Percentiles rank a stretch among this genome's conserved stretches.
Conservation (phyloP, 2,329 filamentous ascomycete genomes). For the Allantophomopsis cytisporea region DNA sequence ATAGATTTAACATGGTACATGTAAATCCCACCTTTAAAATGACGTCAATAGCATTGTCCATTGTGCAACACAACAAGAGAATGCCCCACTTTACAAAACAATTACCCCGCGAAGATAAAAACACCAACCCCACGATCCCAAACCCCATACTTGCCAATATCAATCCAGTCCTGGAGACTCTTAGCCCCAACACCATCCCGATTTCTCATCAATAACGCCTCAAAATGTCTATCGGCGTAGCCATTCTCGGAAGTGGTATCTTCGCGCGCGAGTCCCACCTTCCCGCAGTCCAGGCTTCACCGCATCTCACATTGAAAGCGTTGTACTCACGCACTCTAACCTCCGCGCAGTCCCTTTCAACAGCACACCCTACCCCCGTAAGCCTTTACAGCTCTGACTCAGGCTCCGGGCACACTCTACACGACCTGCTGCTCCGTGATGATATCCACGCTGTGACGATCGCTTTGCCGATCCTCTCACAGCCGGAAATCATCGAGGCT, state of each 20-base stretch:
- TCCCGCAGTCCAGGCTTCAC: constrained; percentile 43
- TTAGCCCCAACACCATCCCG: neutral
- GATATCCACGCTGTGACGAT: constrained; percentile 20
- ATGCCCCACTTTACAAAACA: too few species aligned
- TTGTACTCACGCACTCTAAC: constrained; percentile 19
- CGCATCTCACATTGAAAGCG: constrained; percentile 36
- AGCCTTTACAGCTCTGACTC: constrained; percentile 18
- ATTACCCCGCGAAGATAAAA: too few species aligned
- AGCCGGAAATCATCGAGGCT: constrained; percentile 33
- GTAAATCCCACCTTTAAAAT: too few species aligned
- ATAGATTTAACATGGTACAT: too few species aligned
- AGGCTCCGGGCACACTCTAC: constrained; percentile 25
- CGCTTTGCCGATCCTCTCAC: constrained; percentile 33
- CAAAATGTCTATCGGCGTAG: constrained; percentile 32
- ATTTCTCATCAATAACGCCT: neutral
- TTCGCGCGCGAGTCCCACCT: constrained; percentile 43
- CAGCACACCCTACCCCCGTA: constrained; percentile 26
- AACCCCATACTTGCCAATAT: too few species aligned
- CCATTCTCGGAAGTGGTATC: constrained; percentile 49
- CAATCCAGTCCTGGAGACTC: too few species aligned
- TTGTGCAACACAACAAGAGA: too few species aligned
- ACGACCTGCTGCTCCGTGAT: constrained; percentile 16
- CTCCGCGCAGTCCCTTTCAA: constrained; percentile 13
- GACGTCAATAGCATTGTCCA: too few species aligned
- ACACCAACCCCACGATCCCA: too few species aligned